Evolutionary conservation across 31 red algal species (phyloP), one percentile per base, ranked within the genome.

Genomic region (Asparagopsis taxiformis): DNA sequence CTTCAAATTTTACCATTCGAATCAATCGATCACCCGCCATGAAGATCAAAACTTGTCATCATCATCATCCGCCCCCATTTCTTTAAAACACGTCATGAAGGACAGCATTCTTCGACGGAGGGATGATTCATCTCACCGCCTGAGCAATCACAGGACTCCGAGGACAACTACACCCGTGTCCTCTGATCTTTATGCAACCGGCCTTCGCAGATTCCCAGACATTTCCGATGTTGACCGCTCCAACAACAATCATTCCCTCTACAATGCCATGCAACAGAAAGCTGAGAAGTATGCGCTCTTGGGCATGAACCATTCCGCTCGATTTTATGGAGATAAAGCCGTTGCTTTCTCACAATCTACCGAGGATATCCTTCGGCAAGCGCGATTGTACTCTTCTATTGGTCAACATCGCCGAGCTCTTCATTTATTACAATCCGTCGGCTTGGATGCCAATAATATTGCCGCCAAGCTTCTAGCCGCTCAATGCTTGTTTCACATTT

Each of bases 241-340:
- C 6, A 6, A 6, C 41, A 46, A 9, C 41, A 46, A 6, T 21
- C 54, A 58, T 5, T 5, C 7, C 54, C 20, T 58, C 10, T n/a
- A 26, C 19, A 5, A 8, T n/a, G n/a, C 54, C 25, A 58, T 58
- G 54, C 54, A 29, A 21, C 21, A 58, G 20, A 75, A 75, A 31
- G 6, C 71, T 16, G 71, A 59, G 5, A 17, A 31, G 5, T 75
- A 75, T 33, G 53, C 38, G 15, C 19, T 37, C 2, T 48, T 79
- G 8, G 44, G 48, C 32, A 31, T 79, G 4, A 23, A 28, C 3
- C 31, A 21, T 38, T 74, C 82, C 0, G 82, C 82, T 0, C 59
- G 23, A 29, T 87, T 87, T 43, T 77, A 68, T 30, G 82, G 68
- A 48, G 72, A 87, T 52, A 76, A 87, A 64, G 82, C 82, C 1